Conservation (phyloP, 1,284 basidiomycete species). For the Irpex sp. region DNA sequence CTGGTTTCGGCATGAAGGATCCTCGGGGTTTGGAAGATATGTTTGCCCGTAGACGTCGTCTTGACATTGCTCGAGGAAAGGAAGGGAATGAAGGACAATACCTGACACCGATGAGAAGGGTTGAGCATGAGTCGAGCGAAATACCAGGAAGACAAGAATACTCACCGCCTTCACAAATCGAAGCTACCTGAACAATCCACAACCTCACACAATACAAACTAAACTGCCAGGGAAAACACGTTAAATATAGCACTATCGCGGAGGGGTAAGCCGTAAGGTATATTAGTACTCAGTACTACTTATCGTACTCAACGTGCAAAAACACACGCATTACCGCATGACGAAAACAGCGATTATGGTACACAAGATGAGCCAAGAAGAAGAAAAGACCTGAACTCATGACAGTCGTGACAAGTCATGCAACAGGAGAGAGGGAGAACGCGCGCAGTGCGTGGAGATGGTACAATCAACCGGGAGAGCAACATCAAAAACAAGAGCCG, state of each 20-base stretch:
- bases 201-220: background rate
- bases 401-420: background rate
- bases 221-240: background rate
- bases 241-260: background rate
- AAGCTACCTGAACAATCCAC: background rate
- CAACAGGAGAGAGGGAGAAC: background rate
- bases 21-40: too few relatives aligned
- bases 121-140: too few relatives aligned
- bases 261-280: background rate
- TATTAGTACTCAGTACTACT: background rate
- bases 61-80: too few relatives aligned
- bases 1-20: too few relatives aligned
- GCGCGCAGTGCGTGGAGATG: background rate
- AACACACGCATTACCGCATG: background rate
- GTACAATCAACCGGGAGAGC: slow-evolving; percentile 2
- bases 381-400: background rate
- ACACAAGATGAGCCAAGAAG: background rate
- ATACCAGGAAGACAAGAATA: background rate
- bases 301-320: background rate
- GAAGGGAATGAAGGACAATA: too few relatives aligned
- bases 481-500: background rate
- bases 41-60: too few relatives aligned
- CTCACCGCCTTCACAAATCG: background rate
- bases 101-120: too few relatives aligned
- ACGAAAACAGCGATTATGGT: background rate